Base-by-base conservation (phyloP, 192 early-diverging fungal species). In the Backusella sp. region DNA sequence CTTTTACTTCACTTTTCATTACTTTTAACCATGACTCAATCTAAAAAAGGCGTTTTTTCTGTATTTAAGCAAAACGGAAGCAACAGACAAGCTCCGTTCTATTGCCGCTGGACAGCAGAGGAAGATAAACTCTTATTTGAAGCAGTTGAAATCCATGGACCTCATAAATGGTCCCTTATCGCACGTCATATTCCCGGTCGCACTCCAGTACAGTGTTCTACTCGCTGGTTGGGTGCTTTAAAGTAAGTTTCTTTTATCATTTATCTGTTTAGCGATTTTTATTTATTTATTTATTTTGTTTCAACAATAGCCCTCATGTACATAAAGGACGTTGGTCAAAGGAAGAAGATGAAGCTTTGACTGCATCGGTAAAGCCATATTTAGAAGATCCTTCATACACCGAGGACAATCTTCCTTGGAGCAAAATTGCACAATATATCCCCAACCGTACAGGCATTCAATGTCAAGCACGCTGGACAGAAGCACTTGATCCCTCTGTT, bases 391-490 rank as follows among this genome's bases (percentile, higher is more conserved):
- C 37, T 12, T 56, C 52, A 26, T 35, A 21, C 21, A 36, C 19
- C 7, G 28, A 49, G 14, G 56, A 62, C 23, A 72, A 52, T 46
- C 39, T 77, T 42, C 83, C 83, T 1, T 84, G 83, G 83, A 82
- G 79, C 34, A 72, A 74, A 49, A 82, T 84, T 52, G 83, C 83
- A 1, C 46, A 70, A 26, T 52, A 72, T 32, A 83, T 86, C 30
- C 81, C 83, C 6, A 82, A 84, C 37, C 74, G 87, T 36, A 86
- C 86, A 4, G 87, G 87, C 2, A 86, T 88, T 56, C 87, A 88
- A 68, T 86, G 86, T 34, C 87, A 88, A 65, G 87, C 87, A 37
- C 81, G 87, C 21, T 88, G 84, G 84, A 84, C 86, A 15, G 87
- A 88, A 76, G 87, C 87, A 2, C 53, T 88, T 9, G 86, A 88